phyloP scores from a whole-genome alignment of 192 early-diverging fungal genomes.

The Irineochytrium annulatum region DNA sequence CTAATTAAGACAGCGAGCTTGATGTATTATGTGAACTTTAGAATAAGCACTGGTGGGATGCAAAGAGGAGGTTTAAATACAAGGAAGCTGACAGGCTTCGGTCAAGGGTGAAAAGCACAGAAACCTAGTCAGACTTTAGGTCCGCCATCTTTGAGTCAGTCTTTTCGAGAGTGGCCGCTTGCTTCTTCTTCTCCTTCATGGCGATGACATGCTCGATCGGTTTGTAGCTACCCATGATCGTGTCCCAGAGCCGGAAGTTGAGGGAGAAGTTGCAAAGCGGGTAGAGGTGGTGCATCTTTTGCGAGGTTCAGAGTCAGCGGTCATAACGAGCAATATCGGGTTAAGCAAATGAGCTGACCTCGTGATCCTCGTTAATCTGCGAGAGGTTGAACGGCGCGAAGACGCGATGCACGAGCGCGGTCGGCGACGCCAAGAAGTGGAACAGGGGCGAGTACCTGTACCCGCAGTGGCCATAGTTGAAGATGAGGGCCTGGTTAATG shows the following conservation, averaged over 20 bases:
- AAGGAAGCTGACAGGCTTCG: too few species aligned
- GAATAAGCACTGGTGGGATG: too few species aligned
- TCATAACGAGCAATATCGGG: too few species aligned
- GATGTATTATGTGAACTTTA: too few species aligned
- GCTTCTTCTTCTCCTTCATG: background rate
- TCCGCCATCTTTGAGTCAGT: too few species aligned
- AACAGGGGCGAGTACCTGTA: background rate
- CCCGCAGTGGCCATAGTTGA: slow-evolving; percentile 3
- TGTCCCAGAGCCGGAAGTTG: slow-evolving; percentile 1
- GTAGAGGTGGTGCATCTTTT: too few species aligned
- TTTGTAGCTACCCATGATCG: background rate
- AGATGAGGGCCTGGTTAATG: background rate
- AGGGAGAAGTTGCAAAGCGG: background rate
- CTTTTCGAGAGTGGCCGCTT: too few species aligned
- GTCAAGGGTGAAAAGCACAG: too few species aligned
- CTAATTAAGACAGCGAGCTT: too few species aligned
- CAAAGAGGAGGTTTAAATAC: too few species aligned
- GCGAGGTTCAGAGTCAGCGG: too few species aligned
- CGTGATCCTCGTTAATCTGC: background rate
- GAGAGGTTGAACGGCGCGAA: background rate
- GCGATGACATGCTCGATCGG: background rate
- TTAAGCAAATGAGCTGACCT: background rate
- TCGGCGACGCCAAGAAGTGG: background rate
- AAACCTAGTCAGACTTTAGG: too few species aligned
- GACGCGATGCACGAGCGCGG: background rate